Evolutionary conservation across 108 stramenopile species (phyloP), one percentile per base, ranked within the genome.

Genomic region (Cylindrotheca closterium): DNA sequence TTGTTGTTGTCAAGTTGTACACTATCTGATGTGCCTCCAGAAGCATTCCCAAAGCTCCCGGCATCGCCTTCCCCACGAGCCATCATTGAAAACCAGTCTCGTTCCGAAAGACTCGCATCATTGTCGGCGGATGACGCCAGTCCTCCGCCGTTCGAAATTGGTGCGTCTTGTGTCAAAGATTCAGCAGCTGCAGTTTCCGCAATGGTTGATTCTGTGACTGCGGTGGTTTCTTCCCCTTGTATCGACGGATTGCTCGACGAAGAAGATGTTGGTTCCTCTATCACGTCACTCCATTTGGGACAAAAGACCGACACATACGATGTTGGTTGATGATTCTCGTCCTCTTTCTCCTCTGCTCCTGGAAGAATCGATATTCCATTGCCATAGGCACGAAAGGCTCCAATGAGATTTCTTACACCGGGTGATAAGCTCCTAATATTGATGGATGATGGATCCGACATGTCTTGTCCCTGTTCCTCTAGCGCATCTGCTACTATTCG

Each of bases 301-400:
- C 66, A 67, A 51, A 55, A 74, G 3, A 74, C 60, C 0, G 73
- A 65, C 12, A 70, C 42, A 60, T 60, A 56, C 1, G 52, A 37
- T 1, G 71, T 62, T 29, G 25, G 2, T 29, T 59, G 58, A 31
- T 58, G 42, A 32, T 51, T 61, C 30, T 55, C 42, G 58, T 50
- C 52, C 10, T 15, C 37, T 10, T 42, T 49, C 4, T 63, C 51
- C 33, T 65, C 57, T 17, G 74, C 58, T 24, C 60, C 42, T 47
- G 55, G 19, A 49, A 64, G 22, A 26, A 63, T 25, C 32, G 58
- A 61, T 19, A 85, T n/a, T 25, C 87, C 92, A 67, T 81, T 79
- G 30, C 93, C 93, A 74, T 88, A 89, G 18, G 75, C 64, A 47
- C 84, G 75, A 50, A 94, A 65, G 3, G 86, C 86, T 8, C 84